Evolutionary conservation across 2,329 filamentous ascomycete genomes (phyloP).

Genomic region (Talaromyces piceae): DNA sequence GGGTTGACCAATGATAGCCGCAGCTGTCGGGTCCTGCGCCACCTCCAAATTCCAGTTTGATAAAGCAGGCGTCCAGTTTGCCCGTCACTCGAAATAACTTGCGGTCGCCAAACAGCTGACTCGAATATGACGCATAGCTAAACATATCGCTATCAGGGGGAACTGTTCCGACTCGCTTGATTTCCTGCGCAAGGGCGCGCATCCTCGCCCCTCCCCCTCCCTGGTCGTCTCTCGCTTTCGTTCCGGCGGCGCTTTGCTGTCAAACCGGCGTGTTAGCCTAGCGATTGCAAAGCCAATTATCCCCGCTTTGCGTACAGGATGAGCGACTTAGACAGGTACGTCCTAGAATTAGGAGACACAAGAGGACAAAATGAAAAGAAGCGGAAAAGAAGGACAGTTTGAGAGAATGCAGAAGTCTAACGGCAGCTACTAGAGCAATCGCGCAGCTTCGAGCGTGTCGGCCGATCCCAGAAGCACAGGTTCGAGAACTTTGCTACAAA

Average conservation of each 20-base stretch:
- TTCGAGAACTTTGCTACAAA: constrained; percentile 95
- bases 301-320: constrained; percentile 44
- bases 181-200: constrained; percentile 2
- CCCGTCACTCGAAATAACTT: background rate
- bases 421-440: constrained; percentile 61
- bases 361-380: no score
- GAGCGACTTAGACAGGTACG: constrained; percentile 88
- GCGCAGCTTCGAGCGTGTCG: constrained; percentile 91
- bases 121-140: constrained; percentile 2
- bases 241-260: background rate
- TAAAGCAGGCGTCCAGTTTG: background rate
- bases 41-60: constrained; percentile 1
- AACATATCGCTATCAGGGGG: constrained; percentile 1
- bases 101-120: background rate
- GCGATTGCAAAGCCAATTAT: background rate
- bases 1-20: background rate
- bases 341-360: no score
- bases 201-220: background rate
- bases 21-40: constrained; percentile 8
- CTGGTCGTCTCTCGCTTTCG: no score
- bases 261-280: background rate
- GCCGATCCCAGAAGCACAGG: constrained; percentile 89
- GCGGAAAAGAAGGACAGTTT: background rate
- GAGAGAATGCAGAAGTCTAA: constrained; percentile 10
- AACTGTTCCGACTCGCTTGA: background rate